Conservation (phyloP, 1,284 basidiomycete species). For the Schizopora paradoxa region DNA sequence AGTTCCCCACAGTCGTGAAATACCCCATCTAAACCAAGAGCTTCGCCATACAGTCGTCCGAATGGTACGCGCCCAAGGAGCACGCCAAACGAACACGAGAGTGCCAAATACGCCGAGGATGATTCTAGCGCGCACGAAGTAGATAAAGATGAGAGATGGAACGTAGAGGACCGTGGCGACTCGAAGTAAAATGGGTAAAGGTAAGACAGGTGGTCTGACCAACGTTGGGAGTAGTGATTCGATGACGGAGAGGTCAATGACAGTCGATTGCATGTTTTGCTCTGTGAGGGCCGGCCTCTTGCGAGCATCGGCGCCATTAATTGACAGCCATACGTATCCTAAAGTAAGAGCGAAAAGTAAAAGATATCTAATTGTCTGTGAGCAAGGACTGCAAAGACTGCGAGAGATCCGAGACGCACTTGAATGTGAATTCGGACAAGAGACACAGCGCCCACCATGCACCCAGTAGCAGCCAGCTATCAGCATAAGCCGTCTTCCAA, state of each 20-base stretch:
- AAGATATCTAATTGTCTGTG: slow-evolving; percentile 28
- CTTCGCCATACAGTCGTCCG: slow-evolving; percentile 54
- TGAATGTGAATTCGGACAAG: slow-evolving; percentile 47
- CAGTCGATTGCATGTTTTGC: slow-evolving; percentile 15
- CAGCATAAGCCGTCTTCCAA: slow-evolving; percentile 61
- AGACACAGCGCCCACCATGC: slow-evolving; percentile 78
- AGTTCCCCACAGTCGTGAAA: slow-evolving; percentile 42
- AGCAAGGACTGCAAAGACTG: slow-evolving; percentile 5
- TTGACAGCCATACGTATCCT: slow-evolving; percentile 10
- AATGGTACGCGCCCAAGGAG: slow-evolving; percentile 56
- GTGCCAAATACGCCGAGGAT: slow-evolving; percentile 57
- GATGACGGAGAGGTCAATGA: slow-evolving; percentile 49
- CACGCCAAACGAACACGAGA: slow-evolving; percentile 52
- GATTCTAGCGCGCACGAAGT: slow-evolving; percentile 51
- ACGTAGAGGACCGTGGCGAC: slow-evolving; percentile 44
- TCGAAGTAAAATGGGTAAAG: slow-evolving; percentile 38
- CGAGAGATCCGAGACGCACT: slow-evolving; percentile 35
- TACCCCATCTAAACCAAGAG: slow-evolving; percentile 59
- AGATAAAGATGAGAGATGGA: slow-evolving; percentile 56
- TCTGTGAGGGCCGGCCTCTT: slow-evolving; percentile 15
- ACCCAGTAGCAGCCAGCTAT: slow-evolving; percentile 63
- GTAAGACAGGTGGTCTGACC: slow-evolving; percentile 25
- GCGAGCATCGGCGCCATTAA: not conserved
- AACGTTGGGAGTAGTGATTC: slow-evolving; percentile 43
- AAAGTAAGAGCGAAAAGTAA: slow-evolving; percentile 19